A percentile compares a stretch with the other conserved stretches of the same genome.
These are phyloP conservation scores for Cryptosporidium felis DNA, from an alignment of 169 alveolate genomes.

Conservation along the genomic window DNA sequence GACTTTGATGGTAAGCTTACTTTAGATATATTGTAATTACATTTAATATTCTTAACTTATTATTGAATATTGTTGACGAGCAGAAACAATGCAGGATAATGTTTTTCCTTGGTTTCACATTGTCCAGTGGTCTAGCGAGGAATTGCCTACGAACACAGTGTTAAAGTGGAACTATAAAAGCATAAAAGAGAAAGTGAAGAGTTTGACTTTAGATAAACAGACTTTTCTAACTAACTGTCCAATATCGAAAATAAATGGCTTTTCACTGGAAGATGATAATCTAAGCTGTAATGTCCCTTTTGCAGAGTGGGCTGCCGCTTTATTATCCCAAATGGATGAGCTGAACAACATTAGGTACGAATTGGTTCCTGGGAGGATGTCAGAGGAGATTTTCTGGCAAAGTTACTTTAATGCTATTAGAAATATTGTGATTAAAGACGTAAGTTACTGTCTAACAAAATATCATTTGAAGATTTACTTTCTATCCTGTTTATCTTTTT, in stretches of 20 bases:
- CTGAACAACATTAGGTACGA: conserved; percentile 69
- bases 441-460: background rate
- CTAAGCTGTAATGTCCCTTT: background rate
- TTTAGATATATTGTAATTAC: background rate
- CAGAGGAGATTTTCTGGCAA: conserved; percentile 74
- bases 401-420: conserved; percentile 73
- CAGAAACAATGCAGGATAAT: conserved; percentile 72
- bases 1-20: conserved; percentile 55
- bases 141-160: conserved; percentile 70
- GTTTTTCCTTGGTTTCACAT: conserved; percentile 75
- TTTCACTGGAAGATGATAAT: conserved; percentile 56
- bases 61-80: too few relatives aligned
- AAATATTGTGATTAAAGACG: conserved; percentile 54
- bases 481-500: background rate
- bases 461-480: background rate
- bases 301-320: conserved; percentile 73
- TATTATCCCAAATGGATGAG: conserved; percentile 55
- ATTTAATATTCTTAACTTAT: too few relatives aligned
- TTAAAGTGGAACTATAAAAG: conserved; percentile 68
- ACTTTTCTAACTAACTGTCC: conserved; percentile 69
- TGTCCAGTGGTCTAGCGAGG: conserved; percentile 75
- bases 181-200: conserved; percentile 54
- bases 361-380: conserved; percentile 73
- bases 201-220: conserved; percentile 31
- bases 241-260: conserved; percentile 15